phyloP scores from a whole-genome alignment of 2,329 filamentous ascomycete genomes.

The Aspergillus texensis region DNA sequence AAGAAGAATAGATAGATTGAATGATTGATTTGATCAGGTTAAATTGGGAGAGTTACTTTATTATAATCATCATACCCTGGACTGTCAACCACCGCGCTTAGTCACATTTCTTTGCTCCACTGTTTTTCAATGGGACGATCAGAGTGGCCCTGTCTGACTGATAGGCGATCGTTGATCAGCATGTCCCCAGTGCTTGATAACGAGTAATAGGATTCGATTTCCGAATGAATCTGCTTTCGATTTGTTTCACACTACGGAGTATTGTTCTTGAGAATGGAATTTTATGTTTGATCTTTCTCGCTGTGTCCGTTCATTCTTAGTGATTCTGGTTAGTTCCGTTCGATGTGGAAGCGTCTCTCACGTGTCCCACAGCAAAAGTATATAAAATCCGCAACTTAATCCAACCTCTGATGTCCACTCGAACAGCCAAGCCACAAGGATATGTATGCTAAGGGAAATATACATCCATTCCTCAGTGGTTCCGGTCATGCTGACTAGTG shows the following conservation, averaged over 20 bases:
- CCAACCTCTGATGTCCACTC: not conserved
- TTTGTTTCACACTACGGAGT: not conserved
- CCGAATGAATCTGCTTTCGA: not conserved
- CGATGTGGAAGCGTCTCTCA: not conserved
- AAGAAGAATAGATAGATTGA: not conserved
- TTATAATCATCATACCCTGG: not conserved
- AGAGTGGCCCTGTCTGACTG: slow-evolving; percentile 6
- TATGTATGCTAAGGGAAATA: not conserved
- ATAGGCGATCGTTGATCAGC: slow-evolving; percentile 15
- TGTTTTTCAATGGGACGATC: slow-evolving; percentile 9
- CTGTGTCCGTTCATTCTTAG: not conserved
- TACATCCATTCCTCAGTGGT: not conserved
- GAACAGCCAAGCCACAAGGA: not conserved
- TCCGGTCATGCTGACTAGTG: slow-evolving; percentile 1
- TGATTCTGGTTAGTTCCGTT: not conserved
- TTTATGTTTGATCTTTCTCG: not conserved
- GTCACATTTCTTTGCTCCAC: slow-evolving; percentile 6
- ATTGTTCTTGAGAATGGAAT: not conserved
- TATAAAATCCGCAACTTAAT: not conserved
- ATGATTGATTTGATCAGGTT: not conserved
- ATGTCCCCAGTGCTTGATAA: not conserved
- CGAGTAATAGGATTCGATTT: slow-evolving; percentile 10
- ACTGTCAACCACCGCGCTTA: slow-evolving; percentile 8
- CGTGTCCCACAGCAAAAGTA: not conserved
- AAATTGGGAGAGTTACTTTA: not conserved